Conservation (phyloP, 2,329 filamentous ascomycete species). For the Thermothelomyces thermophilus region DNA sequence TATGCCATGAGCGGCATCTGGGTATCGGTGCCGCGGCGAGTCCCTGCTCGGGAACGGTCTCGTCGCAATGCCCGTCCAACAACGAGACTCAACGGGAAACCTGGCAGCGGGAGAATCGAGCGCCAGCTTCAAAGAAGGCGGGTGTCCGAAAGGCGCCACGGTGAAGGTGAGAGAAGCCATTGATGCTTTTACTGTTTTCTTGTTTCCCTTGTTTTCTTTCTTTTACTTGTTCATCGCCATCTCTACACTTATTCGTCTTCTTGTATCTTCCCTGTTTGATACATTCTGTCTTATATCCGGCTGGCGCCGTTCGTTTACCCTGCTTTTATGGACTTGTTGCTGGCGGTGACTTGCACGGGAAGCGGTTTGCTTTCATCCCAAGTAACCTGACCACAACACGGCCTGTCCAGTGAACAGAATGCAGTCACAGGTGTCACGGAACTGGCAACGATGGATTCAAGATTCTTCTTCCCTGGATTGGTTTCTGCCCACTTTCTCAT, state of each 20-base stretch:
- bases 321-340: neutral
- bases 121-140: neutral
- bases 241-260: no score
- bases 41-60: neutral
- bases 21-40: neutral
- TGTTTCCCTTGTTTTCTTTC: neutral
- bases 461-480: neutral
- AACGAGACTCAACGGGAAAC: neutral
- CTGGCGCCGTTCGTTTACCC: neutral
- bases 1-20: neutral
- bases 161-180: constrained; percentile 5
- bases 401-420: neutral
- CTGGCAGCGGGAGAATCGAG: neutral
- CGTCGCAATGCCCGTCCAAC: neutral
- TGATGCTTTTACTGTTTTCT: neutral
- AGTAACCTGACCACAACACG: neutral
- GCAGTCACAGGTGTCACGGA: neutral
- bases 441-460: neutral
- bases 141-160: neutral
- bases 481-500: neutral
- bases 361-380: constrained; percentile 8
- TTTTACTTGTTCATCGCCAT: neutral
- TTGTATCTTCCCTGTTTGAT: no score
- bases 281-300: neutral
- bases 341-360: constrained; percentile 1